A percentile compares a stretch with the other conserved stretches of the same genome.
These are phyloP conservation scores for Torulaspora gathmanii DNA, from an alignment of 805 yeast genomes.

Conservation along the genomic window DNA sequence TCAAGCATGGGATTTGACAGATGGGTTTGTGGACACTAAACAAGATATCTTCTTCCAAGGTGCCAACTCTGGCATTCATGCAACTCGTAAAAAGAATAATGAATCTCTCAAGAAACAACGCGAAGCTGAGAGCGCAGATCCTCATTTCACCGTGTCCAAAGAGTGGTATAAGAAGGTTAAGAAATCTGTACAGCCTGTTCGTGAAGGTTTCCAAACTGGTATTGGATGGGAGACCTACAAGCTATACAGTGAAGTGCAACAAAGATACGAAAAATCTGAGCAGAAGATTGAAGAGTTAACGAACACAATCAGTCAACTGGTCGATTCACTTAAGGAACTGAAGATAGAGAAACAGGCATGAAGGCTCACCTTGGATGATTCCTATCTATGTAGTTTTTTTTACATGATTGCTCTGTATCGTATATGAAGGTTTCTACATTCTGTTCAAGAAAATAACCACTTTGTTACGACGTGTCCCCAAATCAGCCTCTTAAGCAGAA, in stretches of 20 bases:
- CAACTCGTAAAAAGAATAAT: slow-evolving; percentile 36
- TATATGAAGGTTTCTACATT: not conserved
- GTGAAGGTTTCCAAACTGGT: slow-evolving; percentile 49
- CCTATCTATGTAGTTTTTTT: not conserved
- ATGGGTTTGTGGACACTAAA: slow-evolving; percentile 51
- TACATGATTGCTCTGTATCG: not conserved
- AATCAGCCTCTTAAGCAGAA: not conserved
- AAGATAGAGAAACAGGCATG: slow-evolving; percentile 11
- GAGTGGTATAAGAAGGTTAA: slow-evolving; percentile 51
- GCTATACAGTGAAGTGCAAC: slow-evolving; percentile 48
- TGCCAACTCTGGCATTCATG: slow-evolving; percentile 25
- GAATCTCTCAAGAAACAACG: slow-evolving; percentile 44
- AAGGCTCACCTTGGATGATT: not conserved
- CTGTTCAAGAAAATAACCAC: too few species aligned
- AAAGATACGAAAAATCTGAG: slow-evolving; percentile 12
- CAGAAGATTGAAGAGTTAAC: slow-evolving; percentile 18
- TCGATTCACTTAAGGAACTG: slow-evolving; percentile 19
- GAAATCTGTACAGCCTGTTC: slow-evolving; percentile 51
- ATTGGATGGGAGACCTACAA: slow-evolving; percentile 62
- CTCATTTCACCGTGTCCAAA: slow-evolving; percentile 54
- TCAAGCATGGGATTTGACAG: slow-evolving; percentile 77
- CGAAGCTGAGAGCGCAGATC: slow-evolving; percentile 64
- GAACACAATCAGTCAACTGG: slow-evolving; percentile 15
- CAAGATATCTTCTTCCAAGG: slow-evolving; percentile 32
- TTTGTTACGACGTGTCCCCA: too few species aligned